A percentile compares a stretch with the other conserved stretches of the same genome.
phyloP scores from a whole-genome alignment of 2,329 filamentous ascomycete species.

The Colletotrichum sp. region DNA sequence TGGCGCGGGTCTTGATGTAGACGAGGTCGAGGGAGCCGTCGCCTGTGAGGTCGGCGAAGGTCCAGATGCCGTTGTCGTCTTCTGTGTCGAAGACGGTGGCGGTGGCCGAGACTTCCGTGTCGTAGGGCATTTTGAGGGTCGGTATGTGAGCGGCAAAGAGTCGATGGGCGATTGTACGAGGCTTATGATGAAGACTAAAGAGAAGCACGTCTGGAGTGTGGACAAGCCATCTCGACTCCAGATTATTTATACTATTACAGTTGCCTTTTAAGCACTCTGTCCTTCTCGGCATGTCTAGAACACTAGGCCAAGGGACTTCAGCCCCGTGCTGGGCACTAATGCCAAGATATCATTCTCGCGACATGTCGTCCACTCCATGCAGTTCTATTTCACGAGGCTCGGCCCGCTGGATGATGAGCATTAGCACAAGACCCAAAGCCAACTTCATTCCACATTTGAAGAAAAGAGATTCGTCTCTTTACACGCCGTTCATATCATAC shows the following conservation, averaged over 20 bases:
- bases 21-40: background rate
- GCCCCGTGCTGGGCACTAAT: background rate
- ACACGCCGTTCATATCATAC: too few species aligned
- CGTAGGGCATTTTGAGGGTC: background rate
- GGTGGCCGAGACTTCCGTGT: accelerated
- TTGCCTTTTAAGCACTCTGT: background rate
- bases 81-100: background rate
- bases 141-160: background rate
- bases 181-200: background rate
- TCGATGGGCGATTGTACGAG: background rate
- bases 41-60: background rate
- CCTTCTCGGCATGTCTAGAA: background rate
- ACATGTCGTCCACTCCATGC: background rate
- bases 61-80: background rate
- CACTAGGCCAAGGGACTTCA: background rate
- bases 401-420: background rate
- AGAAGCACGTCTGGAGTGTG: background rate
- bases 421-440: too few species aligned
- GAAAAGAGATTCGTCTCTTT: too few species aligned
- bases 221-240: background rate
- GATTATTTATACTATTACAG: background rate
- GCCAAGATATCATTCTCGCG: background rate
- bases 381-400: accelerated
- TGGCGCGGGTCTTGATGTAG: background rate
- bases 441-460: too few species aligned